phyloP scores from a whole-genome alignment of 139 green algal species.

The Eudorina sp. region DNA sequence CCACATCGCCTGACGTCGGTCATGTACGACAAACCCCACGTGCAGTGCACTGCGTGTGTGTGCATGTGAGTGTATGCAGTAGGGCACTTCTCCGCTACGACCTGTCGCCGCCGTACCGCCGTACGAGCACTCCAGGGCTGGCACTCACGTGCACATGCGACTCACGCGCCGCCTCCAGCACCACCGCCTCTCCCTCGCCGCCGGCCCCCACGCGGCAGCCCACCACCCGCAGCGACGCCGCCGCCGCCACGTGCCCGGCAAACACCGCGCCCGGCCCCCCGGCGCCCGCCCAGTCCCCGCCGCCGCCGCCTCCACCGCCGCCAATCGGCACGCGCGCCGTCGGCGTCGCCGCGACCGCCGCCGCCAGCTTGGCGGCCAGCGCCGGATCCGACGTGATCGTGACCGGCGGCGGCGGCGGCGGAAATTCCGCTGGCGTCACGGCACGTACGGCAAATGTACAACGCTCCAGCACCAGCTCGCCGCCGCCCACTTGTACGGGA shows the following conservation, averaged over 20 bases:
- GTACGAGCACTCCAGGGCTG: not conserved
- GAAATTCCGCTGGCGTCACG: not conserved
- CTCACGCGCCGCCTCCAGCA: slow-evolving; percentile 22
- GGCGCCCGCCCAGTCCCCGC: not conserved
- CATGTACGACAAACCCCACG: no score
- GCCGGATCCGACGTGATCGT: not conserved
- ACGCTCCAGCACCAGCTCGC: slow-evolving; percentile 31
- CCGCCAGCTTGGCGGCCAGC: not conserved
- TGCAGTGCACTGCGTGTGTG: no score
- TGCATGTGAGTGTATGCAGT: no score
- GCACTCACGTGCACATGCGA: not conserved
- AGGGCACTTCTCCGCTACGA: no score
- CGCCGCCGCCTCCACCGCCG: not conserved
- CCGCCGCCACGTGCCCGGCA: not conserved
- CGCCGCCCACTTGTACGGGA: slow-evolving; percentile 3
- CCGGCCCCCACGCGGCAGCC: not conserved
- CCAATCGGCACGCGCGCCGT: not conserved
- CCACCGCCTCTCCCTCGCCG: slow-evolving; percentile 16
- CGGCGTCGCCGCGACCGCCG: not conserved
- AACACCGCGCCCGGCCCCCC: not conserved
- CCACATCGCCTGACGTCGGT: no score
- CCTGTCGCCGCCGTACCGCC: not conserved
- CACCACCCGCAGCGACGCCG: not conserved
- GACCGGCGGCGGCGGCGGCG: not conserved
- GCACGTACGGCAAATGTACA: not conserved